Conservation (phyloP, 106 monocot genomes). For the Dendrobium chrysotoxum region DNA sequence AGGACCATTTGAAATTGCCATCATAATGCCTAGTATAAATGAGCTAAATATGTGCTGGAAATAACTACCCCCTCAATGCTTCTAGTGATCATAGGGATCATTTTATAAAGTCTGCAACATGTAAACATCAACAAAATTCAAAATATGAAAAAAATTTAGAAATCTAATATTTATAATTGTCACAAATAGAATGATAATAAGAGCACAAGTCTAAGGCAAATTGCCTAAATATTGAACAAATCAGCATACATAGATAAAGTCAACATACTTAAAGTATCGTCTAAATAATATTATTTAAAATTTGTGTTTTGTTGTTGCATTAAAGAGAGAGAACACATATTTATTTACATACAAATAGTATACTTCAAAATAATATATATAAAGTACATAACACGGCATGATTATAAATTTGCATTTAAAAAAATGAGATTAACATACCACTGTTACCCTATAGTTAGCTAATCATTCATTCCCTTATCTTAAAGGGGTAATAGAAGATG, state of each 20-base stretch:
- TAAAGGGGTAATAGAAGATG: too few relatives aligned
- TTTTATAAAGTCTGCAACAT: not conserved
- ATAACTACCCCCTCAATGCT: not conserved
- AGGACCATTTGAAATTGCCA: not conserved
- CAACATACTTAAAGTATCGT: not conserved
- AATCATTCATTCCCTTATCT: too few relatives aligned
- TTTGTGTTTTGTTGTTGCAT: not conserved
- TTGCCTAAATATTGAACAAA: not conserved
- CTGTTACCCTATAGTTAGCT: too few relatives aligned
- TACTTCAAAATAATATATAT: too few relatives aligned
- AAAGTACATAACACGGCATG: too few relatives aligned
- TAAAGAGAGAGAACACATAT: slow-evolving; percentile 4
- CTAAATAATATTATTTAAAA: not conserved
- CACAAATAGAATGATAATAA: not conserved
- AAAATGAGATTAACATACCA: too few relatives aligned
- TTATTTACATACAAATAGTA: too few relatives aligned
- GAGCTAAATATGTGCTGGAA: not conserved
- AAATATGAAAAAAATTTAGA: not conserved
- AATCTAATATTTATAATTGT: not conserved
- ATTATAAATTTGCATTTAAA: too few relatives aligned
- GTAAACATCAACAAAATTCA: not conserved
- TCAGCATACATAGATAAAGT: not conserved
- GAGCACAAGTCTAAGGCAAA: not conserved
- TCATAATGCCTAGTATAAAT: not conserved
- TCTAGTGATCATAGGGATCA: too few relatives aligned